Evolutionary conservation across 768 basidiomycete species (phyloP), one percentile per base, ranked within the genome.

Genomic region (Suillus plorans): DNA sequence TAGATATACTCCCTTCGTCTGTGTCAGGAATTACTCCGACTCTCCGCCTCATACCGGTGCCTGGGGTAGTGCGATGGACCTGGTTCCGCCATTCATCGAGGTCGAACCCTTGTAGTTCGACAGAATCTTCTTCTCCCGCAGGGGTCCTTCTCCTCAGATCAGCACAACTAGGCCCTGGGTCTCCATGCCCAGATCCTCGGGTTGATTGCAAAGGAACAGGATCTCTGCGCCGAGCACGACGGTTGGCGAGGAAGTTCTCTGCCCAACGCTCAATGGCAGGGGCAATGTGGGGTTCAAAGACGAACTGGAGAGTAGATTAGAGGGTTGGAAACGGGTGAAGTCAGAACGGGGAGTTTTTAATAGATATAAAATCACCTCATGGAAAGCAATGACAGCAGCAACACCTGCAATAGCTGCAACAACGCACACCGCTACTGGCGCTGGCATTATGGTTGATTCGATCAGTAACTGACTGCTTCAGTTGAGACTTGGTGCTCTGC

Each of bases 271-370:
- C 88, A 36, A 90, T 53, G 50, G 78, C 80, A 0, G 88, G 89
- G 22, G 87, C 87, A 64, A 90, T 81, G 64, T 89, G 88, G 12
- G 89, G 89, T 66, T 88, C 88, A 64, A 89, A 90, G 36, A 91
- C 83, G 63, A 86, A 86, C 89, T 91, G 64, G 25, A 41, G 25
- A 61, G 42, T 47, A 5, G 7, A 28, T 59, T 22, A 37, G 45
- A 20, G 20, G 18, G 25, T 39, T 4, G 14, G 18, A 50, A 31
- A 25, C 42, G 13, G 37, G 6, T 14, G n/a, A 59, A 44, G 39
- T 34, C n/a, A 37, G 41, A 14, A 39, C 2, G 16, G 4, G 20
- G 16, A 5, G 34, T 28, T 16, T 18, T 10, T 37, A 28, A 37
- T 62, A 28, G 14, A 28, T 16, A 49, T 47, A 44, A 57, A 72